Evolutionary conservation across 495 filamentous ascomycete species (phyloP), one percentile per base, ranked within the genome.

Genomic region (Hypomontagnella monticulosa): DNA sequence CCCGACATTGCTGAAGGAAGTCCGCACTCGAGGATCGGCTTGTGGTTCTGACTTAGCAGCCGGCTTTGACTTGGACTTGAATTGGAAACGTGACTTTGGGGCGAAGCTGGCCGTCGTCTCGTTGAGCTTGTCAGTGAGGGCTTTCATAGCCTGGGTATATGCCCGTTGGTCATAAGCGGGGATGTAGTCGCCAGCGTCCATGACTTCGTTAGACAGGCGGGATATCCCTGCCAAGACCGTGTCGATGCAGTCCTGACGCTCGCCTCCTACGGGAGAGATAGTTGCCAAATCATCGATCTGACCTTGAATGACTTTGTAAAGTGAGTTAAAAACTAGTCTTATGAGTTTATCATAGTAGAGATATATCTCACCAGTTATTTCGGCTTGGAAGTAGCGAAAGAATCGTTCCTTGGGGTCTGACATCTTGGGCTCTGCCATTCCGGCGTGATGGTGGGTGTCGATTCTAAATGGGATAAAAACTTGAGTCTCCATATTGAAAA

Each of bases 341-440:
- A 14, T 2, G 8, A 46, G 14, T 14, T 18, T 32, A 42, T 42
- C 14, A 27, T 16, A 38, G 36, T 46, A 52, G n/a, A 54, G n/a
- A 67, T 10, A 53, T 1, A 43, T 55, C 75, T 61, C 81, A 92
- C 91, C 82, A 11, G 85, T 87, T 61, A 89, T 87, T 73, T 88
- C 85, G 74, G 86, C 82, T 59, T 90, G 89, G 65, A 94, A 95
- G 72, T 90, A 87, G 62, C 86, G 86, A 73, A 92, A 91, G 80
- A 96, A 94, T 7, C 83, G 83, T 67, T 91, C 88, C 50, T 92
- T 93, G 43, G 87, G 72, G 63, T 80, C 76, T 41, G 71, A 63
- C 66, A 70, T 76, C 42, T 60, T 68, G 49, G 47, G 62, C 2
- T 50, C 33, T 20, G 53, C 43, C 9, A 61, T 63, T 52, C 23